A percentile compares a stretch with the other conserved stretches of the same genome.
Conservation (phyloP, 2,329 filamentous ascomycete species). For the Xylariomycetidae sp. region DNA sequence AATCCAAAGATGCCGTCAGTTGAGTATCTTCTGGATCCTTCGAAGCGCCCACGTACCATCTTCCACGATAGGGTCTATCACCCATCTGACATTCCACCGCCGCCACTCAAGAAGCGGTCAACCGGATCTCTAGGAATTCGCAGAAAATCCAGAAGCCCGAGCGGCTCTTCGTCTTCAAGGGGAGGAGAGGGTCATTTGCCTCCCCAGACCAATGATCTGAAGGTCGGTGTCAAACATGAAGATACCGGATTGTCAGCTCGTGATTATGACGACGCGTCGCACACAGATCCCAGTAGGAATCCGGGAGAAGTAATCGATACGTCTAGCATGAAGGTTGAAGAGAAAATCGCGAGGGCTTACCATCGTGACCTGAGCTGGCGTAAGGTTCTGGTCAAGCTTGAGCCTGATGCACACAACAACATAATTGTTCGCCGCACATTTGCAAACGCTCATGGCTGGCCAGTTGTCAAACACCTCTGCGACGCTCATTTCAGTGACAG, state of each 20-base stretch:
- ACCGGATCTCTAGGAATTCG: conserved; percentile 31
- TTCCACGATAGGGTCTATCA: conserved; percentile 97
- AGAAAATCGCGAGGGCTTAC: conserved; percentile 95
- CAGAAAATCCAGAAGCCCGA: conserved; percentile 23
- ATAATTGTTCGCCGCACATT: conserved; percentile 96
- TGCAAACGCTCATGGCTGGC: conserved; percentile 96
- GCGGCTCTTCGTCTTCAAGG: conserved; percentile 17
- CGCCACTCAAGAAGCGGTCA: conserved; percentile 57
- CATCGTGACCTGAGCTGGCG: conserved; percentile 90
- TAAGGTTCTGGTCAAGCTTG: conserved; percentile 90
- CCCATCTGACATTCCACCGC: conserved; percentile 84
- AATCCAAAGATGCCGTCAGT: conserved; percentile 81
- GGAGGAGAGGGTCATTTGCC: conserved; percentile 27
- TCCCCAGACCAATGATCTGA: conserved; percentile 25
- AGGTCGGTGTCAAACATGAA: conserved; percentile 31
- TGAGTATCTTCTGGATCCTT: conserved; percentile 80
- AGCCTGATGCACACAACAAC: conserved; percentile 98
- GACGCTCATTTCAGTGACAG: conserved; percentile 90
- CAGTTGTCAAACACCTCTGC: conserved; percentile 89
- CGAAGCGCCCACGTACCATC: conserved; percentile 78
- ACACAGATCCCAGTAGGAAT: conserved; percentile 43
- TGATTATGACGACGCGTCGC: conserved; percentile 48
- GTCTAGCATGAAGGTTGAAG: conserved; percentile 82
- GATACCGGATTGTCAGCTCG: conserved; percentile 39
- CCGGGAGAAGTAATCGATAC: conserved; percentile 48